Base-by-base conservation (phyloP, 1,284 basidiomycete species). In the Amylostereum chailletii region DNA sequence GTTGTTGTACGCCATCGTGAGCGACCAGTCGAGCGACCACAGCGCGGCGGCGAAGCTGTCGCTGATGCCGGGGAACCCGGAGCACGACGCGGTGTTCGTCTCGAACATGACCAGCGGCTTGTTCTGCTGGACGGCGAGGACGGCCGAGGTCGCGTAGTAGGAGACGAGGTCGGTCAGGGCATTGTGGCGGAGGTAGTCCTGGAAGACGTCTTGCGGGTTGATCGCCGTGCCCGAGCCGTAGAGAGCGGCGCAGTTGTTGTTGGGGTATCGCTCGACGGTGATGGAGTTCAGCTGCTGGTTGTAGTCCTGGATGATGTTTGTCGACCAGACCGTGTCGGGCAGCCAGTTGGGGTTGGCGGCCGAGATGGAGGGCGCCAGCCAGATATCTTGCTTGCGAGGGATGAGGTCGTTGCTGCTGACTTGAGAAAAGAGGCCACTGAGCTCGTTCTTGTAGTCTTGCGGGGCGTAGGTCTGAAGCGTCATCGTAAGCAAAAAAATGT, bases 41-140 rank as follows among this genome's bases (percentile, higher is more conserved):
- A 90, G 69, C 2, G 85, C 77, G 0, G 80, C 79, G 2, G 78
- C 83, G 58, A 86, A 90, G 27, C 67, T 70, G 52, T 77, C 71
- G 46, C 71, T 73, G 43, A 79, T 59, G 2, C 76, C 77, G 5
- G 68, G 58, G 56, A 77, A 76, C 19, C 77, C 77, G 55, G 75
- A 74, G 60, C 77, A 80, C 42, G 68, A 71, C 1, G 75, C 77
- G 2, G 75, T 71, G 59, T 79, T 79, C 46, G 72, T 76, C 59
- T 78, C 76, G 54, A 76, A 65, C 65, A 70, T 61, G 47, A 85
- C 51, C 45, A 84, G 65, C 1, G 74, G 72, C 58, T 83, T 83
- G n/a, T 63, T 63, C 5, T 62, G 60, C 1, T 50, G 54, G 50
- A 74, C 70, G 1, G 79, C 78, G 36, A 71, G 65, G 3, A 54